A percentile compares a stretch with the other conserved stretches of the same genome.
Evolutionary conservation across 345 rosid species (phyloP).

Genomic region (Garcia nutans): DNA sequence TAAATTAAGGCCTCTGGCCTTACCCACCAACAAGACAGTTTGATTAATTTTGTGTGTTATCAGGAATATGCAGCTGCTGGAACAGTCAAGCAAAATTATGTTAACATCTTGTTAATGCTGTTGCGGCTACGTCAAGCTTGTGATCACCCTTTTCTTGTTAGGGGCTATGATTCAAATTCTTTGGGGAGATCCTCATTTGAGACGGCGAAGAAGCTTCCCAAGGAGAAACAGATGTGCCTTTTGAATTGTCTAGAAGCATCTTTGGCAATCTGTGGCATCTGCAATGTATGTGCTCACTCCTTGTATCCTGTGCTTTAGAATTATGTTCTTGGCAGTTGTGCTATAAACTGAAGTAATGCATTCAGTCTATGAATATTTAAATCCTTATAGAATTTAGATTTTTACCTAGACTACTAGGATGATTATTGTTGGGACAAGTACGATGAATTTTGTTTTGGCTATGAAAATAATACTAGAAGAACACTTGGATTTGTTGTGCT

Average conservation of each 20-base stretch:
- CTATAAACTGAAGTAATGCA: no score
- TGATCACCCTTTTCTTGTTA: conserved; percentile 95
- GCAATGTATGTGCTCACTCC: conserved; percentile 59
- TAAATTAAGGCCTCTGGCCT: no score
- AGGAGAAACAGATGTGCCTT: conserved; percentile 41
- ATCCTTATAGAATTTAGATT: neutral
- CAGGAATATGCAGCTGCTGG: conserved; percentile 99
- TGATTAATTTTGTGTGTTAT: conserved; percentile 10
- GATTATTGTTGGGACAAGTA: neutral
- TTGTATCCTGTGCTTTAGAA: neutral
- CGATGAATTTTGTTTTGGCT: neutral
- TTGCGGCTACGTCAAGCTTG: conserved; percentile 99
- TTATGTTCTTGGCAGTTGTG: neutral
- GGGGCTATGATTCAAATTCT: conserved; percentile 58
- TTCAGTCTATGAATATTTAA: neutral
- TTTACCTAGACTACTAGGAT: neutral
- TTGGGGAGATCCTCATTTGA: conserved; percentile 56
- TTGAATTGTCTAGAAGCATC: conserved; percentile 65
- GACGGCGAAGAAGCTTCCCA: conserved; percentile 58
- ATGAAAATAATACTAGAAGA: neutral
- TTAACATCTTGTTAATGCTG: conserved; percentile 93
- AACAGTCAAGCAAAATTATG: conserved; percentile 92
- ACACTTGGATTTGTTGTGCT: neutral
- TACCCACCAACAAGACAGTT: no score
- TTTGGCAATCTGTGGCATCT: conserved; percentile 83